Evolutionary conservation across 116 monocot species (phyloP), one percentile per base, ranked within the genome.

Genomic region (Posidonia oceanica): DNA sequence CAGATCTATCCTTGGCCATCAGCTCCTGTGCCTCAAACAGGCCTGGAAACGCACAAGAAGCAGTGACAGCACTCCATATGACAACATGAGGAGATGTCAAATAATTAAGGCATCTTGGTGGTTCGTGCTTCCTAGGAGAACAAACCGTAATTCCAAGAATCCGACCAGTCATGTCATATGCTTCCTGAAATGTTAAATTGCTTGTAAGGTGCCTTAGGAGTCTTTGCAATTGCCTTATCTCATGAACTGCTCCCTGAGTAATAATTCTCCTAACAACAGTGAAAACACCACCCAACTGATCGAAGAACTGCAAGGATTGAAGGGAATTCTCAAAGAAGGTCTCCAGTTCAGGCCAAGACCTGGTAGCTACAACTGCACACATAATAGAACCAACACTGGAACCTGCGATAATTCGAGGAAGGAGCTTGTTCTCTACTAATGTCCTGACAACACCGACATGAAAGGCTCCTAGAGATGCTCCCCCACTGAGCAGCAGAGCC

Each of bases 181-280:
- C 96, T 75, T 96, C 96, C 75, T 96, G 96, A 66, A 96, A 96
- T 48, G 96, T 91, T 68, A 96, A 76, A 71, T 96, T 96, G 76
- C 89, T 89, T 1, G 96, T 96, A 1, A 96, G 75, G 77, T 89
- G 70, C 74, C 96, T 83, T 67, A 91, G 69, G 64, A 89, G 76
- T 48, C 60, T 76, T 64, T 96, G 96, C 70, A 91, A 63, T 15
- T 91, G 91, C 62, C 91, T 69, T 42, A 96, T 96, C 37, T 96
- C 96, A 67, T 91, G 96, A 48, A 91, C 80, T 18, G 92, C 96
- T 1, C 96, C 96, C 20, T 80, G 76, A 0, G 82, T 91, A 74
- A 85, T 78, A 8, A 91, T 75, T 70, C 96, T 71, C 72, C 71
- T 88, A 5, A 89, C 82, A 6, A 96, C 91, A 0, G 81, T 16